A percentile compares a stretch with the other conserved stretches of the same genome.
These are phyloP conservation scores for Russula lepida DNA, from an alignment of 768 basidiomycete species.

Conservation along the genomic window DNA sequence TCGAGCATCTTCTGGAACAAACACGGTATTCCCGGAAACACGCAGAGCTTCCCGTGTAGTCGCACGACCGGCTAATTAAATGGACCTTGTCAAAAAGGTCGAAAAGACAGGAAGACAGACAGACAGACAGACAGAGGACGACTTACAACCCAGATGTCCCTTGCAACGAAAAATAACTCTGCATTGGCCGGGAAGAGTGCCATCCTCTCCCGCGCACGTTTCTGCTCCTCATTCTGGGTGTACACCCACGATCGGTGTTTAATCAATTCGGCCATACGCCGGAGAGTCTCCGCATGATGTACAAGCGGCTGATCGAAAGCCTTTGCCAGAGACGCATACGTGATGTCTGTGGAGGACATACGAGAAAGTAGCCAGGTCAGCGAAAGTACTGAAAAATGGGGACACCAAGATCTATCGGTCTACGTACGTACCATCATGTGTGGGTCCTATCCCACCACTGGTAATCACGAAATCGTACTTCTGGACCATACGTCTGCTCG, in stretches of 20 bases:
- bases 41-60: conserved; percentile 75
- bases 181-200: conserved; percentile 75
- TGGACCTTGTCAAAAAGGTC: conserved; percentile 16
- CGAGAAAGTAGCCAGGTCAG: neutral
- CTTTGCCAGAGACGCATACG: conserved; percentile 78
- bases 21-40: conserved; percentile 85
- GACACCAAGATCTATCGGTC: neutral
- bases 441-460: conserved; percentile 86
- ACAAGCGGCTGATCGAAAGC: conserved; percentile 67
- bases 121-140: neutral
- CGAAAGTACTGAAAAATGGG: neutral
- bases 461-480: conserved; percentile 89
- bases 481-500: conserved; percentile 69
- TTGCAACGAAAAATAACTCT: conserved; percentile 71
- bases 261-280: conserved; percentile 57
- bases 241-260: conserved; percentile 48
- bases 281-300: conserved; percentile 71
- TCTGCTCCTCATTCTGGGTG: conserved; percentile 66
- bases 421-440: conserved; percentile 59
- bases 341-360: conserved; percentile 55
- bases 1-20: conserved; percentile 79
- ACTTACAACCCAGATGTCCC: conserved; percentile 80
- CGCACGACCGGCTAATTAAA: conserved; percentile 69
- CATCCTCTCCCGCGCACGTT: conserved; percentile 75
- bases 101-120: too few relatives aligned